Evolutionary conservation across 148 eudicot genomes (phyloP).

Genomic region (Salicornia ramosissima): DNA sequence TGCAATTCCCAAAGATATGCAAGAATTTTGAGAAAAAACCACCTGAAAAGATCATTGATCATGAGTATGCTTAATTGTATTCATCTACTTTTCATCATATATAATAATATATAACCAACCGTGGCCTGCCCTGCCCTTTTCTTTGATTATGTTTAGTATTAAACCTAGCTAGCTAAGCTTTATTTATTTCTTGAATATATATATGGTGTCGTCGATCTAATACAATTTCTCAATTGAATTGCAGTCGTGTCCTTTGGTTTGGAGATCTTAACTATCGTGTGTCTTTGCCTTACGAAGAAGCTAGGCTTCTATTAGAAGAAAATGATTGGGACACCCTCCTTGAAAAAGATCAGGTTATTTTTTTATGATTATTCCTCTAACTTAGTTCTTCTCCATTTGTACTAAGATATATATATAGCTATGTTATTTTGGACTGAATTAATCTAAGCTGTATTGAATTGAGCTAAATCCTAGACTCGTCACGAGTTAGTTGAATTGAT

Average conservation of each 20-base stretch:
- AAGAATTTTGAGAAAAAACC: constrained; percentile 39
- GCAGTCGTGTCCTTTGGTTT: constrained; percentile 80
- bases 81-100: constrained; percentile 25
- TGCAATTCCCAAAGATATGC: constrained; percentile 61
- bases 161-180: too few species aligned
- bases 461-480: too few species aligned
- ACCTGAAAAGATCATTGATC: constrained; percentile 74
- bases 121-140: too few species aligned
- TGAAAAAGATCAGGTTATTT: constrained; percentile 74
- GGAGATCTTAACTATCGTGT: constrained; percentile 89
- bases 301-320: constrained; percentile 53
- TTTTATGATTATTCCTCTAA: too few species aligned
- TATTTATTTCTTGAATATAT: too few species aligned
- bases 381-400: too few species aligned
- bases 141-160: neutral
- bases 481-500: too few species aligned
- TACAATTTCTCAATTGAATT: constrained; percentile 1
- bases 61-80: constrained; percentile 82
- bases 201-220: too few species aligned
- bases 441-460: too few species aligned
- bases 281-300: constrained; percentile 71
- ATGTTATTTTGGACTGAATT: too few species aligned
- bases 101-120: too few species aligned
- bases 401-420: too few species aligned
- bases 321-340: constrained; percentile 68